These are phyloP conservation scores for Aspergillus fumigatiaffinis DNA, from an alignment of 2,329 filamentous ascomycete genomes.

Conservation along the genomic window DNA sequence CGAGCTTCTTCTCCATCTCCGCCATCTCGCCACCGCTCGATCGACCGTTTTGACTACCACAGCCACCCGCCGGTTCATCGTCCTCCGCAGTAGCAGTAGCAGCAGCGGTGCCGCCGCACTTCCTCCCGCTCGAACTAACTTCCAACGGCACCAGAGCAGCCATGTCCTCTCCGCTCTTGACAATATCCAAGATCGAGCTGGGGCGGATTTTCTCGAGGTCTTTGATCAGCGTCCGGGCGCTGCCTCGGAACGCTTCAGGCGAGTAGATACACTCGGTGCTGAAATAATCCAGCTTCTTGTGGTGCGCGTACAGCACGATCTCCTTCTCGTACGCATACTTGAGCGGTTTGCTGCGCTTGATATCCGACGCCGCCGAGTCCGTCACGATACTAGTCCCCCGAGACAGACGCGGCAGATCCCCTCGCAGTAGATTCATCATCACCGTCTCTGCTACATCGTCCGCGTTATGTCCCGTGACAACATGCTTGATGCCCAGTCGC, in stretches of 20 bases:
- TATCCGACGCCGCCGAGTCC: constrained; percentile 71
- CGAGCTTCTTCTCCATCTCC: constrained; percentile 71
- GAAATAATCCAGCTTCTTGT: constrained; percentile 97
- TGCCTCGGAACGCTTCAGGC: constrained; percentile 92
- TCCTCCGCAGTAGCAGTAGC: constrained; percentile 40
- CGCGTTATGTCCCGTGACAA: constrained; percentile 96
- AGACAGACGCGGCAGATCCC: constrained; percentile 81
- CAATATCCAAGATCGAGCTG: constrained; percentile 91
- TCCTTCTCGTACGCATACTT: constrained; percentile 99
- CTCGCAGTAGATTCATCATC: constrained; percentile 91
- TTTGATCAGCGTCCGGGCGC: constrained; percentile 87
- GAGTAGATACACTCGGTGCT: constrained; percentile 98
- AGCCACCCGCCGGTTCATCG: constrained; percentile 60
- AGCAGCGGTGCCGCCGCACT: constrained; percentile 17
- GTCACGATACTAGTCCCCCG: constrained; percentile 89
- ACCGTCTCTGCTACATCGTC: constrained; percentile 97
- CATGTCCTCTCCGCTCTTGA: constrained; percentile 94
- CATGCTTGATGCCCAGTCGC: constrained; percentile 80
- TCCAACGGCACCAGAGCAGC: constrained; percentile 72
- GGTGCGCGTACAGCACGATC: constrained; percentile 94
- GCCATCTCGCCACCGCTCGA: constrained; percentile 73
- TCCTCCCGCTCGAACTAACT: constrained; percentile 31
- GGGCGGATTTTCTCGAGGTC: constrained; percentile 89
- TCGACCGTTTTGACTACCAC: constrained; percentile 66
- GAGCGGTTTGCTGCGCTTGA: constrained; percentile 91